Percentiles rank a stretch among this genome's conserved stretches.
Conservation (phyloP, 805 yeast species). For the Candida palmyrensis region DNA sequence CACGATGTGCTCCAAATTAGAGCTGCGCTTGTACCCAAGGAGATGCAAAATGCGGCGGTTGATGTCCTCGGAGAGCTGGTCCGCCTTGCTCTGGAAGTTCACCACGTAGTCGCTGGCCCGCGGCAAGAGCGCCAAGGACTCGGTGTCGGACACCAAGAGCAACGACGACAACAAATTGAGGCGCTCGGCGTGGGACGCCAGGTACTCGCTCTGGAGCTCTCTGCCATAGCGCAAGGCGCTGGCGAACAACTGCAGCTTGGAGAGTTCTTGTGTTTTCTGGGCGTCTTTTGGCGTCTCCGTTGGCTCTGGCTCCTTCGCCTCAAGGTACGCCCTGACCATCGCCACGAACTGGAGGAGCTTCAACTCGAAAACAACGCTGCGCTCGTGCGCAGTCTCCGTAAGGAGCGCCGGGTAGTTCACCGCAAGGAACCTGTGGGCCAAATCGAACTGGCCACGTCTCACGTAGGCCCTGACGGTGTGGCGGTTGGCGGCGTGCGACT, state of each 20-base stretch:
- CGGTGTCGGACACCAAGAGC: slow-evolving; percentile 16
- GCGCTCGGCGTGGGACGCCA: slow-evolving; percentile 2
- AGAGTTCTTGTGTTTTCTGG: neutral
- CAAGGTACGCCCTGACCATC: slow-evolving; percentile 17
- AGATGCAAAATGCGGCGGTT: slow-evolving; percentile 19
- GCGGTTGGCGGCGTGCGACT: slow-evolving; percentile 21
- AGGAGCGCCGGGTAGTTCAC: slow-evolving; percentile 14
- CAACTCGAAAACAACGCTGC: slow-evolving; percentile 19
- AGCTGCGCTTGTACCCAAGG: slow-evolving; percentile 18
- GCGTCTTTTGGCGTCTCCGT: too few species aligned
- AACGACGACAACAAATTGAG: slow-evolving; percentile 18
- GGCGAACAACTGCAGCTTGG: slow-evolving; percentile 10
- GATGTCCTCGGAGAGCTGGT: slow-evolving; percentile 15
- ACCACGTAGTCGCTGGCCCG: slow-evolving; percentile 15
- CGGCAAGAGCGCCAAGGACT: slow-evolving; percentile 18
- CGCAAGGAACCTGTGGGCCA: slow-evolving; percentile 14
- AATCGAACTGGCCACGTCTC: slow-evolving; percentile 19
- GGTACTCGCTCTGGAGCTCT: slow-evolving; percentile 14
- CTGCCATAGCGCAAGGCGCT: slow-evolving; percentile 15
- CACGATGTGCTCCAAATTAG: slow-evolving; percentile 29
- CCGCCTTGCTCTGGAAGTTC: slow-evolving; percentile 15
- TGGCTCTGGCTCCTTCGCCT: slow-evolving; percentile 6
- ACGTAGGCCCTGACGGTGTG: slow-evolving; percentile 18
- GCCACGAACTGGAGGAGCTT: slow-evolving; percentile 19
- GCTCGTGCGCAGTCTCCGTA: slow-evolving; percentile 8